A percentile compares a stretch with the other conserved stretches of the same genome.
Evolutionary conservation across 2,329 filamentous ascomycete species (phyloP).

Genomic region (Penicillium thymicola): DNA sequence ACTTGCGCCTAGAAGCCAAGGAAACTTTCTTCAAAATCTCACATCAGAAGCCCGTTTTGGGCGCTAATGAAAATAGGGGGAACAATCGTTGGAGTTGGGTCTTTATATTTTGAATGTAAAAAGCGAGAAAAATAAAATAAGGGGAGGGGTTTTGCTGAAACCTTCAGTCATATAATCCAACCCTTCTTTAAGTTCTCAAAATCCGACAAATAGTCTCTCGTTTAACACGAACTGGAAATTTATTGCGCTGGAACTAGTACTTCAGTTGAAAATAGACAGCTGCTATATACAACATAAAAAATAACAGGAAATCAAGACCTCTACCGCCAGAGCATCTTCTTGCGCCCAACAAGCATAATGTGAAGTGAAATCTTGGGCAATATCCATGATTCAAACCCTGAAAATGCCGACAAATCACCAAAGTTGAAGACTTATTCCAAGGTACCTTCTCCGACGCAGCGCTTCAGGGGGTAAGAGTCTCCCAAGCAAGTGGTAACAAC

Average conservation of each 20-base stretch:
- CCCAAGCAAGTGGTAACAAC: neutral
- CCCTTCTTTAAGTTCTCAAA: neutral
- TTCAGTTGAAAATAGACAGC: neutral
- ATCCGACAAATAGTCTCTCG: neutral
- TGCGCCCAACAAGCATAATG: neutral
- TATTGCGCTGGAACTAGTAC: neutral
- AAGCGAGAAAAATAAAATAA: neutral
- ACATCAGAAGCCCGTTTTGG: no score
- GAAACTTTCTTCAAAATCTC: no score
- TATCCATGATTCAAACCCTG: neutral
- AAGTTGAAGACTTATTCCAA: neutral
- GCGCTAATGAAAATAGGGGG: no score
- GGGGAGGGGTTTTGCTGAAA: no score
- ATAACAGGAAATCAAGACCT: neutral
- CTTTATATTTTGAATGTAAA: slow-evolving; percentile 4
- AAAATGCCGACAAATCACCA: neutral
- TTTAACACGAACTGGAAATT: neutral
- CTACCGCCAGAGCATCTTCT: neutral
- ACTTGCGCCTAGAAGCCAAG: no score
- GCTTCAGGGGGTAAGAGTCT: neutral
- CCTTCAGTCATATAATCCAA: neutral
- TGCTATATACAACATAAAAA: neutral
- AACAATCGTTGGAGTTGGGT: neutral
- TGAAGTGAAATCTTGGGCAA: neutral
- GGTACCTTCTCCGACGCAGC: neutral